Conservation (phyloP, 2,329 filamentous ascomycete genomes). For the Sporothrix luriei region DNA sequence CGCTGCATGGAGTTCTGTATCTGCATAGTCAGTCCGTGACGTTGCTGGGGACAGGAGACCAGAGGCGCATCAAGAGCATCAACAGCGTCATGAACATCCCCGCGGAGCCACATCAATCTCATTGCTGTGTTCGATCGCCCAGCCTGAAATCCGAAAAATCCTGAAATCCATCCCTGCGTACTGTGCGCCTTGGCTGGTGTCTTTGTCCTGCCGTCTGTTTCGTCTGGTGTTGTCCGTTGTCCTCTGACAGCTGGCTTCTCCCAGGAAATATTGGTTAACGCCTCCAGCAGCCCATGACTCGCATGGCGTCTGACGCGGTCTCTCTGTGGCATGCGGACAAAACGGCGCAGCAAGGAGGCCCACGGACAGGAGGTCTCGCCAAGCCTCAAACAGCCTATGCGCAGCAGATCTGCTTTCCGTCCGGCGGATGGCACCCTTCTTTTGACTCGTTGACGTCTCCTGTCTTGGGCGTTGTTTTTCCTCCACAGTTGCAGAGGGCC, state of each 20-base stretch:
- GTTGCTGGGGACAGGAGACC: not conserved
- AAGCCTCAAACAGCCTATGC: slow-evolving; percentile 24
- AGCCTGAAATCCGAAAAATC: slow-evolving; percentile 16
- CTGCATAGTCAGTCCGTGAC: slow-evolving; percentile 2
- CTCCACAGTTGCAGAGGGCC: not conserved
- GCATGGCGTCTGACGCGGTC: slow-evolving; percentile 10
- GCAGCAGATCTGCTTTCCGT: slow-evolving; percentile 18
- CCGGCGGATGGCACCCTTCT: slow-evolving; percentile 12
- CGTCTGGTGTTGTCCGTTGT: not conserved
- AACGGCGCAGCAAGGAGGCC: not conserved
- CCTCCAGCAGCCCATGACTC: slow-evolving; percentile 28
- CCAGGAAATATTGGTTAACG: no score
- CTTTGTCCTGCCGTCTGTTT: not conserved
- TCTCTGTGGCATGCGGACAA: not conserved
- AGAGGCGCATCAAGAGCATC: not conserved
- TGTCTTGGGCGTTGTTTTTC: not conserved
- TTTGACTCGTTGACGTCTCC: not conserved
- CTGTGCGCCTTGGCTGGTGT: no score
- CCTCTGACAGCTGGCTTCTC: not conserved
- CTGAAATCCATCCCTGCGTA: slow-evolving; percentile 15
- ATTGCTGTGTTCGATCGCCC: slow-evolving; percentile 19
- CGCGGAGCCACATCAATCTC: not conserved
- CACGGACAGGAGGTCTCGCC: not conserved
- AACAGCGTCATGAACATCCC: not conserved
- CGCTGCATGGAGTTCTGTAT: not conserved